Base-by-base conservation (phyloP, 2,329 filamentous ascomycete genomes). In the Claviceps digitariae region DNA sequence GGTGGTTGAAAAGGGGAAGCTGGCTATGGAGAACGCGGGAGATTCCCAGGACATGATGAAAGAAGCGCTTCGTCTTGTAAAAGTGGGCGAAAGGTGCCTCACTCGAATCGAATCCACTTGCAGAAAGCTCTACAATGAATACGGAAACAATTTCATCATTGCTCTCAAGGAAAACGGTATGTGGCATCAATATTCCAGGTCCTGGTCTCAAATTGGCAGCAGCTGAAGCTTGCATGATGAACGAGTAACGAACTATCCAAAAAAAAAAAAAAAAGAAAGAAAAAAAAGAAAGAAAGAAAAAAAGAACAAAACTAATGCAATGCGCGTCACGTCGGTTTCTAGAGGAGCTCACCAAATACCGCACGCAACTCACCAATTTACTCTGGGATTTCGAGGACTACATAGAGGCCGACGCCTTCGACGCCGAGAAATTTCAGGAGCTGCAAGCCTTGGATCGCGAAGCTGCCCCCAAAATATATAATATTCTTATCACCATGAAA, bases 361-460 rank as follows among this genome's bases (percentile, higher is more conserved):
- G 76, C 47, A 66, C 68, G 20, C 68, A 74, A 53, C 66, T 81
- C 43, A 74, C 70, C 54, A 71, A 75, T 48, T 59, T 78, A 25
- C 63, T 80, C 7, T 81, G 76, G 71, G 77, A 76, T 51, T 79
- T 81, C 58, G 78, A 81, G 53, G 77, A 81, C 52, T 78, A 69
- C 57, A 63, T 74, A 56, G 73, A 77, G 50, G 58, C 65, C 15
- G 72, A 76, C 36, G 68, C 68, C 25, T 81, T 80, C 56, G 74
- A 79, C n/a, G 62, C 66, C 27, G 68, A 67, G 20, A 76, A 74
- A 56, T 81, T 74, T 52, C 62, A 67, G 20, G 70, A 75, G 57
- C 65, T 80, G 4, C 73, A 75, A 59, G 69, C 69, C 40, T 59
- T 72, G 5, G 75, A 74, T 17, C 70, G 75, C 52, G 72, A 72